Conservation (phyloP, 2,329 filamentous ascomycete species). For the Sclerotinia spermophila region DNA sequence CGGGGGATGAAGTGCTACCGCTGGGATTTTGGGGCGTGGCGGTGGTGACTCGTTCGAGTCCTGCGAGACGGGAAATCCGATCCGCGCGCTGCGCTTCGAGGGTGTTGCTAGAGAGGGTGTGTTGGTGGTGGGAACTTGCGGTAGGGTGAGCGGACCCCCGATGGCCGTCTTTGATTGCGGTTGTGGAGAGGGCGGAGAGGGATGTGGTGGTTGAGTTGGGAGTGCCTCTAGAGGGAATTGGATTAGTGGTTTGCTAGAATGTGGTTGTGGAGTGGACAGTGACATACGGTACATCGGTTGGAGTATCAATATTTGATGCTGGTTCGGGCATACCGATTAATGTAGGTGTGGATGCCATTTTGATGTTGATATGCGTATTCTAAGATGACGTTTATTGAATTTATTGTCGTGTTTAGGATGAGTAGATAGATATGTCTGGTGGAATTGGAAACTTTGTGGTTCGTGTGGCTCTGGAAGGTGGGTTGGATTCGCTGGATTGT, state of each 20-base stretch:
- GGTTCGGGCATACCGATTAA: slow-evolving; percentile 82
- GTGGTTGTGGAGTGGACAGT: slow-evolving; percentile 22
- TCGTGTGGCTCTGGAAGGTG: neutral
- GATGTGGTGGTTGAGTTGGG: slow-evolving; percentile 91
- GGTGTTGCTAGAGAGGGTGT: slow-evolving; percentile 63
- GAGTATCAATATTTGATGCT: slow-evolving; percentile 77
- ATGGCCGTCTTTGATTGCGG: slow-evolving; percentile 94
- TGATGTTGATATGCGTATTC: neutral
- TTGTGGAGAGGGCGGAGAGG: slow-evolving; percentile 86
- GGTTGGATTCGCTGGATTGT: neutral
- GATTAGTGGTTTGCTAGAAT: slow-evolving; percentile 25
- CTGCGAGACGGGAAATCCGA: slow-evolving; percentile 89
- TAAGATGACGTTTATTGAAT: neutral
- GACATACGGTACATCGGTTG: slow-evolving; percentile 82
- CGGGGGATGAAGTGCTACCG: slow-evolving; percentile 35
- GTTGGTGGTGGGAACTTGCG: slow-evolving; percentile 53
- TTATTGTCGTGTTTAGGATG: neutral
- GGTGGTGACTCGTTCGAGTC: slow-evolving; percentile 84
- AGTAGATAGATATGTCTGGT: neutral
- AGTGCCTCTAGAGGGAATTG: slow-evolving; percentile 63
- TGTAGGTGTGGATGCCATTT: slow-evolving; percentile 44
- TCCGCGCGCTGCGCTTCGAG: slow-evolving; percentile 90
- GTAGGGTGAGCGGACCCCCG: slow-evolving; percentile 70
- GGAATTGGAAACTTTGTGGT: neutral
- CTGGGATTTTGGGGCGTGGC: slow-evolving; percentile 48